Percentiles rank a stretch among this genome's conserved stretches.
These are phyloP conservation scores for Rhododendron vialii DNA, from an alignment of 148 eudicot genomes.

Conservation along the genomic window DNA sequence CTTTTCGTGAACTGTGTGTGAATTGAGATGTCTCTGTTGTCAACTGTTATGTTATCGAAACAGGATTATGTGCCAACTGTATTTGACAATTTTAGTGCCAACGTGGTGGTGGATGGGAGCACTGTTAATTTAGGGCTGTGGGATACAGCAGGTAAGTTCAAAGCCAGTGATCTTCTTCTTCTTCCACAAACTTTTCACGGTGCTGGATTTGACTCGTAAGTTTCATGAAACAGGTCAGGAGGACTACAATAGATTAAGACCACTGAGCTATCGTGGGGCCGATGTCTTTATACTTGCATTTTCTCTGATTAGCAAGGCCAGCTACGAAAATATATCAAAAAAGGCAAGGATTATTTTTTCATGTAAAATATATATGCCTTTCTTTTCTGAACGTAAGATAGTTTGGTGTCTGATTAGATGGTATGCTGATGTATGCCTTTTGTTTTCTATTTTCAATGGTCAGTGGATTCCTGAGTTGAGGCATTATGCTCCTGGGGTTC, in stretches of 20 bases:
- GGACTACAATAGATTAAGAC: constrained; percentile 12
- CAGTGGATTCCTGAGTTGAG: constrained; percentile 65
- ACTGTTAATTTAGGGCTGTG: constrained; percentile 43
- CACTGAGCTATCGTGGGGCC: constrained; percentile 7
- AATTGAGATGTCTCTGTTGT: neutral
- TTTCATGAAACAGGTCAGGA: constrained; percentile 15
- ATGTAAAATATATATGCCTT: neutral
- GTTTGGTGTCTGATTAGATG: constrained; percentile 7
- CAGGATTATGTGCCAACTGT: constrained; percentile 45
- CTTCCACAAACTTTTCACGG: neutral
- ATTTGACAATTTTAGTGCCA: constrained; percentile 27
- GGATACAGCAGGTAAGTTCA: constrained; percentile 41
- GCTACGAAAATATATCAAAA: constrained; percentile 1
- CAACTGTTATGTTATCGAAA: neutral
- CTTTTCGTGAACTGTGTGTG: neutral
- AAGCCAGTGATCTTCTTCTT: neutral
- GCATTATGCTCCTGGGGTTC: constrained; percentile 91
- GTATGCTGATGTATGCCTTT: constrained; percentile 7
- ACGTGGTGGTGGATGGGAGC: constrained; percentile 40
- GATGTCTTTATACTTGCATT: constrained; percentile 12
- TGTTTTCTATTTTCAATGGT: neutral
- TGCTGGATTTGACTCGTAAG: neutral
- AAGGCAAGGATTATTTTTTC: neutral
- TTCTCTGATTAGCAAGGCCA: constrained; percentile 6
- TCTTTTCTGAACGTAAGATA: neutral